Conservation (phyloP, 768 basidiomycete species). For the Tylopilus sp. region DNA sequence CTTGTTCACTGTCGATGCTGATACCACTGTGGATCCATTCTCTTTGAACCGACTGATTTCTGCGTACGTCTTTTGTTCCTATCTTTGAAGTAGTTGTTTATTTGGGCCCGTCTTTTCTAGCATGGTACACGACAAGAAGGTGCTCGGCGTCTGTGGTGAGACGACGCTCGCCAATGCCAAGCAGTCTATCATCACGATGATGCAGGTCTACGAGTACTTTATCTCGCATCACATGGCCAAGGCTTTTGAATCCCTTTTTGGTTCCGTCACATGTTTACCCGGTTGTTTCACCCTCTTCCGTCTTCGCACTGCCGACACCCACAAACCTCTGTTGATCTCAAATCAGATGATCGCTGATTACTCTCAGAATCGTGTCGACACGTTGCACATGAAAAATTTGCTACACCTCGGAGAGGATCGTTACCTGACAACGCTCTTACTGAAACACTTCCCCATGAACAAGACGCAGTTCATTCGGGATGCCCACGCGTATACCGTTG, state of each 20-base stretch:
- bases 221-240: conserved; percentile 99
- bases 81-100: neutral
- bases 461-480: too few species aligned
- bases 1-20: conserved; percentile 88
- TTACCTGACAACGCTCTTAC: too few species aligned
- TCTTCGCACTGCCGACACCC: conserved; percentile 88
- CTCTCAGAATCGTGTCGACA: too few species aligned
- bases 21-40: conserved; percentile 87
- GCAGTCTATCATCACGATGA: conserved; percentile 94
- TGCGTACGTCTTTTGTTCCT: conserved; percentile 59
- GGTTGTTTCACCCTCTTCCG: conserved; percentile 99
- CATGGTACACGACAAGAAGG: conserved; percentile 95
- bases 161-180: conserved; percentile 91
- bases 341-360: conserved; percentile 90
- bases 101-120: conserved; percentile 37
- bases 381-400: too few species aligned
- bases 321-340: conserved; percentile 91
- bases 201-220: conserved; percentile 99
- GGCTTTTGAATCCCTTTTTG: conserved; percentile 95
- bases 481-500: too few species aligned
- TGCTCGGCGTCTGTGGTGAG: conserved; percentile 94
- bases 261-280: conserved; percentile 96
- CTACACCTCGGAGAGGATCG: too few species aligned
- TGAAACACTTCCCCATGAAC: too few species aligned
- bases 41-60: conserved; percentile 91